phyloP scores from a whole-genome alignment of 2,329 filamentous ascomycete genomes.

The Colletotrichum theobromicola region DNA sequence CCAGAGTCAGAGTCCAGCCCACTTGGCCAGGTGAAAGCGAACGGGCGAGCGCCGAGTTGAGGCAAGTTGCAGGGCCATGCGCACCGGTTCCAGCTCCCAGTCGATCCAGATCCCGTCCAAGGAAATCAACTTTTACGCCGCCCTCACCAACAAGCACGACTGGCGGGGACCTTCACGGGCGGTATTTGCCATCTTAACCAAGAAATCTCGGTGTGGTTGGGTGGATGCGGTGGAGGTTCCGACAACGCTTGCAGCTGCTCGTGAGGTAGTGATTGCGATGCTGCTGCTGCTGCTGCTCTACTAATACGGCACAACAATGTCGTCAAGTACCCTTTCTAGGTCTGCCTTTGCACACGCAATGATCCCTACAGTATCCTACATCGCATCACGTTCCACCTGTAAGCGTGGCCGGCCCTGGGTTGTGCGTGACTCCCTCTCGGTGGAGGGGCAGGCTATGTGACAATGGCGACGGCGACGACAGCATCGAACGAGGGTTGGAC shows the following conservation, averaged over 20 bases:
- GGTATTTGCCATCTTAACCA: neutral
- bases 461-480: neutral
- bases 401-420: constrained; percentile 1
- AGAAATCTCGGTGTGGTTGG: neutral
- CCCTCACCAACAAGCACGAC: neutral
- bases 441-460: constrained; percentile 1
- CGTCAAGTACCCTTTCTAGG: neutral
- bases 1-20: neutral
- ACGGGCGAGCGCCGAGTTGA: neutral
- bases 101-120: neutral
- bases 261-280: neutral
- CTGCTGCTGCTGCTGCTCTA: neutral
- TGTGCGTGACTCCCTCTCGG: constrained; percentile 1
- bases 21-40: neutral
- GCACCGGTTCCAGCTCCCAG: neutral
- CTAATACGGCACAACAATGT: neutral
- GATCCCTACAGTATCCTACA: neutral
- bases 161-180: too few species aligned
- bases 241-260: neutral
- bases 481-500: neutral
- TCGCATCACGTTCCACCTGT: neutral
- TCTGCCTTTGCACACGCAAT: neutral
- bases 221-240: neutral
- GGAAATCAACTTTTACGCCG: neutral
- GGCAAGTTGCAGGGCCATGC: neutral